Conservation (phyloP, 78 protist genomes). For the Guillardia theta region DNA sequence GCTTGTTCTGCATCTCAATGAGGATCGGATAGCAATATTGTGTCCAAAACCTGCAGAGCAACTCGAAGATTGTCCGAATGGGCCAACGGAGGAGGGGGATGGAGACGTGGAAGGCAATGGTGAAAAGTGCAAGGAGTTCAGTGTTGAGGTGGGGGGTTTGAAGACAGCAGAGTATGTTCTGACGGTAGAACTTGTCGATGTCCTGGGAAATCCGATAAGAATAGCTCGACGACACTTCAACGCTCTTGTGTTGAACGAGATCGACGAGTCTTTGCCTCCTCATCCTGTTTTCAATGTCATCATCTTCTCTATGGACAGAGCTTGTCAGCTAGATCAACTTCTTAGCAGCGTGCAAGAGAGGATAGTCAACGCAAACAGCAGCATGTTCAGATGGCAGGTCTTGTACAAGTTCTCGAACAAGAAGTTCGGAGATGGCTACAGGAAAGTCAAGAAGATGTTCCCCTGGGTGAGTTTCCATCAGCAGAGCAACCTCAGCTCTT, state of each 20-base stretch:
- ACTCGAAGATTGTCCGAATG: too few species aligned
- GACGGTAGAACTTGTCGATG: too few species aligned
- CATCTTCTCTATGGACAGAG: neutral
- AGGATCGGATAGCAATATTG: too few species aligned
- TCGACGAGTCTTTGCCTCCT: neutral
- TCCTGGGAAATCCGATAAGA: too few species aligned
- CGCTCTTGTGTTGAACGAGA: neutral
- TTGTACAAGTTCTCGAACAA: neutral
- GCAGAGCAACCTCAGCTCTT: neutral
- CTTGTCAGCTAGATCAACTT: slow-evolving; percentile 27
- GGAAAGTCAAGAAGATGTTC: neutral
- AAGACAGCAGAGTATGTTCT: too few species aligned
- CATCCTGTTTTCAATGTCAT: neutral
- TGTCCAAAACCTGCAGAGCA: too few species aligned
- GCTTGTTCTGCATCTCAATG: too few species aligned
- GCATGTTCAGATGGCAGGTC: neutral
- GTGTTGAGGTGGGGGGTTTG: too few species aligned
- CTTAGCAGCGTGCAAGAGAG: neutral
- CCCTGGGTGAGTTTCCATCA: neutral
- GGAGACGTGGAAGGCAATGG: too few species aligned
- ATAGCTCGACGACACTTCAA: too few species aligned
- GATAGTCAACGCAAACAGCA: neutral
- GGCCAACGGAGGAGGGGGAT: too few species aligned
- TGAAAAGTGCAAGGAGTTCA: too few species aligned
- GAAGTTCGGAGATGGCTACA: neutral